A percentile compares a stretch with the other conserved stretches of the same genome.
Conservation (phyloP, 1,284 basidiomycete genomes). For the Microbotryum saponariae region DNA sequence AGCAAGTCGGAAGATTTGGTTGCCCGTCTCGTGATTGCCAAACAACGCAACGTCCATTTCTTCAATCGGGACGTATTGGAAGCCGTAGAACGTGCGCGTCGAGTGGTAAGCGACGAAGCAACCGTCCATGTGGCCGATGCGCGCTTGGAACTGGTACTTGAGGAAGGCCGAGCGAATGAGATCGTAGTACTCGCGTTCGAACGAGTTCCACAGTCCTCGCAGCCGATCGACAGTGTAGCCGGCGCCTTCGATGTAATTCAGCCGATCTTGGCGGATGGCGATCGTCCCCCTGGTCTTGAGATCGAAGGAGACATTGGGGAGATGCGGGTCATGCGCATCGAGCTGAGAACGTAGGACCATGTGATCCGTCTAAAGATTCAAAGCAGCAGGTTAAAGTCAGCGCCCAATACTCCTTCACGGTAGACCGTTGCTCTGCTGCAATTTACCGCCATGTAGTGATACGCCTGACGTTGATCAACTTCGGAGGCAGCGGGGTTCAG, state of each 20-base stretch:
- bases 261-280: slow-evolving; percentile 73
- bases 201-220: slow-evolving; percentile 57
- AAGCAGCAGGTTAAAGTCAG: slow-evolving; percentile 1
- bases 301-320: slow-evolving; percentile 88
- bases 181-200: slow-evolving; percentile 86
- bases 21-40: slow-evolving; percentile 56
- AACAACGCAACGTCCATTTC: slow-evolving; percentile 83
- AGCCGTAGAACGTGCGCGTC: slow-evolving; percentile 79
- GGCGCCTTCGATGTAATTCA: slow-evolving; percentile 77
- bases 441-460: slow-evolving; percentile 69
- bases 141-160: slow-evolving; percentile 93
- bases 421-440: too few species aligned
- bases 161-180: slow-evolving; percentile 87
- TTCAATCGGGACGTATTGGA: slow-evolving; percentile 80
- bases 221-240: slow-evolving; percentile 62
- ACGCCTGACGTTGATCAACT: slow-evolving; percentile 51
- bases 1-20: slow-evolving; percentile 69
- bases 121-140: slow-evolving; percentile 96
- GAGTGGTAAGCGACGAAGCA: slow-evolving; percentile 94
- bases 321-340: slow-evolving; percentile 69
- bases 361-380: slow-evolving; percentile 51
- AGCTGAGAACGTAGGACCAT: slow-evolving; percentile 93
- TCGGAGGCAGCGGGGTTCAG: slow-evolving; percentile 41
- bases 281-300: slow-evolving; percentile 88
- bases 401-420: neutral